phyloP scores from a whole-genome alignment of 2,329 filamentous ascomycete species.

The Xylaria sp. region DNA sequence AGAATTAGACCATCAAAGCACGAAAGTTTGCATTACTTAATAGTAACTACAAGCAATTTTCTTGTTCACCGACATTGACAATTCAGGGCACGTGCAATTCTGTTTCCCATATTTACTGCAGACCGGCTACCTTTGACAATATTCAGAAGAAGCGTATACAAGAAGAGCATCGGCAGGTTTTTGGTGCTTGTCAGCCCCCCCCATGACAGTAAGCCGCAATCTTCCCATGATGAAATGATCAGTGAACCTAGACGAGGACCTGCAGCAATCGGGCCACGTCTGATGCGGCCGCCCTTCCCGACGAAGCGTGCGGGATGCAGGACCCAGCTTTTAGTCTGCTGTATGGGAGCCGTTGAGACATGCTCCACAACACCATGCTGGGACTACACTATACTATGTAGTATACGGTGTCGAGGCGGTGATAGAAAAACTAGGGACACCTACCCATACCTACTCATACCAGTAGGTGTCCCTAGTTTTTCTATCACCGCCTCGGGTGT shows the following conservation, averaged over 20 bases:
- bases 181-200: conserved; percentile 22
- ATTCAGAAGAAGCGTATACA: background rate
- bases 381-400: conserved; percentile 5
- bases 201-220: conserved; percentile 40
- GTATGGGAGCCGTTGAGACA: conserved; percentile 41
- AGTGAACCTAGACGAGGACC: conserved; percentile 41
- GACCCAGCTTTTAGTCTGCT: conserved; percentile 41
- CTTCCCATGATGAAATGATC: conserved; percentile 37
- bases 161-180: conserved; percentile 16
- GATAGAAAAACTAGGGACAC: too few relatives aligned
- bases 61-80: background rate
- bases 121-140: conserved; percentile 11
- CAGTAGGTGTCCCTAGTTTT: too few relatives aligned
- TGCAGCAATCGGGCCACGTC: conserved; percentile 50
- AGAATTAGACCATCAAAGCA: conserved; percentile 21
- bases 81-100: background rate
- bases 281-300: conserved; percentile 51
- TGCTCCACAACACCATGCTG: conserved; percentile 39
- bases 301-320: conserved; percentile 49
- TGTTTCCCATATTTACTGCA: background rate
- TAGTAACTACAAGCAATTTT: conserved; percentile 2
- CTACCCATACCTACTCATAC: too few relatives aligned
- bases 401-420: too few relatives aligned
- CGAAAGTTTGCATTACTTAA: conserved; percentile 20
- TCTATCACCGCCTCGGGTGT: too few relatives aligned